These are phyloP conservation scores for Buddleja alternifolia DNA, from an alignment of 257 asterid genomes.

Conservation along the genomic window DNA sequence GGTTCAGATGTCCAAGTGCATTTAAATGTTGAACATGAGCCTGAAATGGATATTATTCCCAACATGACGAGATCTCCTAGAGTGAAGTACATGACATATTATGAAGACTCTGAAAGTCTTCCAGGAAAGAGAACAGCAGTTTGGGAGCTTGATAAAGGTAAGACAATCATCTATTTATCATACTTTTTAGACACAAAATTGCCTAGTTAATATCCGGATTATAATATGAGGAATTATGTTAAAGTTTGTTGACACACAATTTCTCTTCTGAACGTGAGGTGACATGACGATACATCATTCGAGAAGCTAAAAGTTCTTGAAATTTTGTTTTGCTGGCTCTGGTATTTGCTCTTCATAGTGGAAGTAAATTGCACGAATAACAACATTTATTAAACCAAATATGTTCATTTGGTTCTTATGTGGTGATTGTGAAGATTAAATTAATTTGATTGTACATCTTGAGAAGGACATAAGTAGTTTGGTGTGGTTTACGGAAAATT, in stretches of 20 bases:
- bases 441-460: conserved; percentile 15
- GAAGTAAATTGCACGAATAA: not conserved
- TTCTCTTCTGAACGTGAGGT: conserved; percentile 15
- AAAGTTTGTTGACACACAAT: not conserved
- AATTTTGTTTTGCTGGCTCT: conserved; percentile 1
- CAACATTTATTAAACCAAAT: conserved; percentile 6
- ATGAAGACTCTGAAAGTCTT: conserved; percentile 93
- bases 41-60: conserved; percentile 77
- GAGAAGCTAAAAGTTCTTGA: not conserved
- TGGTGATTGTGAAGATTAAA: conserved; percentile 9
- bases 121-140: conserved; percentile 97
- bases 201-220: conserved; percentile 21
- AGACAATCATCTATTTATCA: conserved; percentile 39
- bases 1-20: conserved; percentile 93
- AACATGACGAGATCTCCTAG: conserved; percentile 87
- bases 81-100: conserved; percentile 93
- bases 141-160: conserved; percentile 99
- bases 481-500: conserved; percentile 1
- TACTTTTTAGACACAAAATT: not conserved
- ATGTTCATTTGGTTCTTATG: conserved; percentile 13
- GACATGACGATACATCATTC: not conserved
- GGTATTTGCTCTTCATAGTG: conserved; percentile 18
- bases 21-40: conserved; percentile 72
- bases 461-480: conserved; percentile 9
- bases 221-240: conserved; percentile 9